Base-by-base conservation (phyloP, 208 protist species). In the Kentomonas sorsogonicus region DNA sequence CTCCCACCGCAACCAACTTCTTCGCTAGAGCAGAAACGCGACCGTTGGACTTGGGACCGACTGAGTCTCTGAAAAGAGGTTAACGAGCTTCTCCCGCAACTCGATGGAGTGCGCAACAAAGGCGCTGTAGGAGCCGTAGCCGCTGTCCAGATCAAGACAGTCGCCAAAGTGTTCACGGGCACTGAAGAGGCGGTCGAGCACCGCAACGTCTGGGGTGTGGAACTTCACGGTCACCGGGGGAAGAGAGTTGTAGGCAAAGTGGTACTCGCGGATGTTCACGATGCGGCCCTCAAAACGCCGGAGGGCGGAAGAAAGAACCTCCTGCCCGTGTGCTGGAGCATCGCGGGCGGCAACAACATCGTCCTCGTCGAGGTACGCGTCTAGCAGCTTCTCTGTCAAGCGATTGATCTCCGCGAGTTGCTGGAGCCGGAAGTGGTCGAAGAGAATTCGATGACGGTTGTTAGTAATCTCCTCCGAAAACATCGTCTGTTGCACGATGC, bases 261-360 rank as follows among this genome's bases (percentile, higher is more conserved):
- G 84, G 62, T 91, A 89, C 74, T 94, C 84, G 16, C 84, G 84
- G 46, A 91, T 85, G 56, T 92, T 76, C 2, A 84, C 84, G n/a
- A 91, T 71, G 11, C 62, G 64, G 2, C 64, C 77, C 33, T 92
- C 88, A 62, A 94, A 92, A 45, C 76, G 66, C 43, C 76, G 79
- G 30, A 92, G 3, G 3, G 83, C 87, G 0, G 64, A 63, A 3
- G 57, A 72, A 10, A 91, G 22, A 15, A 79, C 77, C 5, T 79
- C 71, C 5, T 59, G 47, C 13, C 74, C 77, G 10, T 89, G 74
- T 0, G 69, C 52, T 5, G 78, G 74, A 0, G 80, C 80, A 18
- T 81, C 66, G 41, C 79, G 77, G 0, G 58, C 79, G 7, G 73
- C 55, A 10, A 83, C 67, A 59, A 94, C 88, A 16, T 94, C 88